A percentile compares a stretch with the other conserved stretches of the same genome.
phyloP scores from a whole-genome alignment of 768 basidiomycete genomes.

The Leccinum uliginosum region DNA sequence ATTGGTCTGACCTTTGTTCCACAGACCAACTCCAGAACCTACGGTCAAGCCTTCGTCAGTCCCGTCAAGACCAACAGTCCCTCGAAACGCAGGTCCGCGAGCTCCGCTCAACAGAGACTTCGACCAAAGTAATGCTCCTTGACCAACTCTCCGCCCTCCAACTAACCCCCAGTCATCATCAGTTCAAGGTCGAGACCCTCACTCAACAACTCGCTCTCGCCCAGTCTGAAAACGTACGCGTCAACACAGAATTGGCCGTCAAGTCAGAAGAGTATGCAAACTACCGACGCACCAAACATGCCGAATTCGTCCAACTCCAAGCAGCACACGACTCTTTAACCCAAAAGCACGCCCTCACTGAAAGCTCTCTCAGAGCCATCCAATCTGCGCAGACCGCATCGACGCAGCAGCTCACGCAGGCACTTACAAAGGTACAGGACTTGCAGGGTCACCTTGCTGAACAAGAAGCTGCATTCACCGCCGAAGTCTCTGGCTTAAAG shows the following conservation, averaged over 20 bases:
- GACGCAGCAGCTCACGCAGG: slow-evolving; percentile 70
- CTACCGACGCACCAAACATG: slow-evolving; percentile 77
- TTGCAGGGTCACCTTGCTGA: slow-evolving; percentile 77
- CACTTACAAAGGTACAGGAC: slow-evolving; percentile 69
- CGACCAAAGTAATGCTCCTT: slow-evolving; percentile 55
- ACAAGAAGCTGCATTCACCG: slow-evolving; percentile 77
- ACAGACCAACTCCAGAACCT: slow-evolving; percentile 71
- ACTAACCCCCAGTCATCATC: background rate
- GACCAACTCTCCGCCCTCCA: background rate
- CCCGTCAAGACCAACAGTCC: slow-evolving; percentile 65
- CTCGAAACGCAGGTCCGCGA: slow-evolving; percentile 69
- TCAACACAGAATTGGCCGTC: slow-evolving; percentile 58
- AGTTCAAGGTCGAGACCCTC: slow-evolving; percentile 87
- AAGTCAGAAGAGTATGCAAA: slow-evolving; percentile 82
- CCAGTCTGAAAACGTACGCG: slow-evolving; percentile 70
- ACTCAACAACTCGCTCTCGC: slow-evolving; percentile 78
- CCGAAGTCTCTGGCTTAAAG: slow-evolving; percentile 68
- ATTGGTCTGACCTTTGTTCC: background rate
- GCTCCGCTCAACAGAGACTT: slow-evolving; percentile 68
- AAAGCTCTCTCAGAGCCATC: slow-evolving; percentile 66
- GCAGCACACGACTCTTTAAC: slow-evolving; percentile 69
- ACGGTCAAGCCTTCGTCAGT: slow-evolving; percentile 65
- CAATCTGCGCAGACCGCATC: slow-evolving; percentile 71
- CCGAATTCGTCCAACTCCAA: slow-evolving; percentile 73
- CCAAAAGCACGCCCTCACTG: slow-evolving; percentile 61